Evolutionary conservation across 1,284 basidiomycete species (phyloP).

Genomic region (Cystobasidium pallidum): DNA sequence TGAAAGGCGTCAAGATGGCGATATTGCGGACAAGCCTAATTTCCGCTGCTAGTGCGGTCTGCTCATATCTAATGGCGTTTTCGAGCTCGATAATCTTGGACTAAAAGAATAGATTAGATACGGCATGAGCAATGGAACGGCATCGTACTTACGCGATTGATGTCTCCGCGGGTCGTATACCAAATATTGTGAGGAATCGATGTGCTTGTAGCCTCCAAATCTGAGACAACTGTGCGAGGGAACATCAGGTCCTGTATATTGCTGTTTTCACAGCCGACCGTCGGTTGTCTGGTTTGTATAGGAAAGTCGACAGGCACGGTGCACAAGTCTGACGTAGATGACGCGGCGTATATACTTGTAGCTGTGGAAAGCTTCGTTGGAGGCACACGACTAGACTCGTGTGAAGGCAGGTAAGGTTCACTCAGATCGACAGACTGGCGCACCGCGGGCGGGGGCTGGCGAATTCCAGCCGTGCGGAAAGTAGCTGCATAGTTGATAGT

Average conservation of each 20-base stretch:
- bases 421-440: not conserved
- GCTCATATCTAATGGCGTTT: conserved; percentile 63
- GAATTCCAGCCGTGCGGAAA: conserved; percentile 83
- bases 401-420: not conserved
- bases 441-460: conserved; percentile 49
- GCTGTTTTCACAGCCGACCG: not conserved
- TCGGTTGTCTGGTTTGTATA: not conserved
- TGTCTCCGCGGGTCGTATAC: conserved; percentile 10
- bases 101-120: conserved; percentile 54
- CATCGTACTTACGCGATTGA: not conserved
- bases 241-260: not conserved
- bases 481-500: conserved; percentile 92
- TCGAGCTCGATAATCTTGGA: conserved; percentile 70
- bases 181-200: not conserved
- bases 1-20: conserved; percentile 84
- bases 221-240: not conserved
- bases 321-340: not conserved
- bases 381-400: not conserved
- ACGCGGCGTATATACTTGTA: not conserved
- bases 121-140: not conserved
- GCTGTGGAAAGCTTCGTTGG: not conserved
- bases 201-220: not conserved
- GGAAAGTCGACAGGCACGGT: not conserved
- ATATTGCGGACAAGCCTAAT: conserved; percentile 78
- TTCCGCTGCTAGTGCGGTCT: conserved; percentile 69